Conservation (phyloP, 1,284 basidiomycete species). For the Heliocybe sulcata region DNA sequence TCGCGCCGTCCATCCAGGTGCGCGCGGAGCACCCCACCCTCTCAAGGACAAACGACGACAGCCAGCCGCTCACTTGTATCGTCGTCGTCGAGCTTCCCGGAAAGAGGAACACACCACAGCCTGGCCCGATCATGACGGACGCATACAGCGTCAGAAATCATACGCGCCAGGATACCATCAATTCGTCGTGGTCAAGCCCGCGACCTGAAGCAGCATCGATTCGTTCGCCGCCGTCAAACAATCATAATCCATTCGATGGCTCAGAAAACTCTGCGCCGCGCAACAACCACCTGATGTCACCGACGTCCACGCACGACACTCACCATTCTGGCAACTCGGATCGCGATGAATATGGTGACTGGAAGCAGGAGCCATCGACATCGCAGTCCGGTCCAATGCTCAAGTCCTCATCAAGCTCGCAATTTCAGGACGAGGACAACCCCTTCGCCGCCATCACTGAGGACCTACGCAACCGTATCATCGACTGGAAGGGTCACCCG, state of each 20-base stretch:
- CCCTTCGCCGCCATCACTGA: conserved; percentile 78
- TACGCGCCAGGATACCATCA: conserved; percentile 11
- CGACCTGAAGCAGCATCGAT: conserved; percentile 9
- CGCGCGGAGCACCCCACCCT: conserved; percentile 83
- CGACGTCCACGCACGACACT: conserved; percentile 11
- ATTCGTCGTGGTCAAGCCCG: conserved; percentile 16
- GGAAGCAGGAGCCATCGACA: not conserved
- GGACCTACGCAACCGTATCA: conserved; percentile 82
- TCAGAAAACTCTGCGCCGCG: not conserved
- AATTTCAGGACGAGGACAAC: conserved; percentile 42
- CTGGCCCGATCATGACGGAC: conserved; percentile 50
- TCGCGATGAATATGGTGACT: not conserved
- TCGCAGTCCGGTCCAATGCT: not conserved
- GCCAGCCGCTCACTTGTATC: conserved; percentile 83
- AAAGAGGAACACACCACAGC: conserved; percentile 53
- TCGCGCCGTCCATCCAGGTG: conserved; percentile 85
- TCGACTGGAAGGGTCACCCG: conserved; percentile 92
- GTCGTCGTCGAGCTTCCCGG: conserved; percentile 84
- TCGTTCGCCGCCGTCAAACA: not conserved
- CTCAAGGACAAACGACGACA: conserved; percentile 63
- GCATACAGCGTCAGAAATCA: conserved; percentile 20
- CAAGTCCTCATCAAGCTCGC: conserved; percentile 2
- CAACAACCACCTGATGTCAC: conserved; percentile 2
- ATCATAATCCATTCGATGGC: not conserved
- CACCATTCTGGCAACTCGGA: not conserved